Conservation (phyloP, 1,284 basidiomycete species). For the Ustilago trichophora region DNA sequence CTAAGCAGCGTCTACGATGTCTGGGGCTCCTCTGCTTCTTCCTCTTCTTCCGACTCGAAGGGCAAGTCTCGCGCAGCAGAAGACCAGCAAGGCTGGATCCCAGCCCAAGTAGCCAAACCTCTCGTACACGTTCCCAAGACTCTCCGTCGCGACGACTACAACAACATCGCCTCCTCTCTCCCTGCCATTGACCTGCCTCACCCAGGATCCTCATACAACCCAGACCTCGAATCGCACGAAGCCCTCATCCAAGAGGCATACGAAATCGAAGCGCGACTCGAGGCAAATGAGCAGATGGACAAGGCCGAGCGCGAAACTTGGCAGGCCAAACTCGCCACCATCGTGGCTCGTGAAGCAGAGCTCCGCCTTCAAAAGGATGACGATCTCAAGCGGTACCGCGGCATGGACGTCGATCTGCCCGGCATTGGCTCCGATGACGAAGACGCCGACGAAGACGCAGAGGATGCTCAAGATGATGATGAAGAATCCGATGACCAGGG, state of each 20-base stretch:
- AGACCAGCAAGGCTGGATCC: constrained; percentile 20
- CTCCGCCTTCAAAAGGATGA: constrained; percentile 20
- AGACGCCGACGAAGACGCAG: constrained; percentile 8
- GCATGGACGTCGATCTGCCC: constrained; percentile 43
- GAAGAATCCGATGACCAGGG: constrained; percentile 10
- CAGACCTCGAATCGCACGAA: constrained; percentile 78
- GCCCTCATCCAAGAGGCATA: constrained; percentile 78
- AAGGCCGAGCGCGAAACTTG: constrained; percentile 15
- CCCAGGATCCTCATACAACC: constrained; percentile 93
- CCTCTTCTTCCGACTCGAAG: constrained; percentile 7
- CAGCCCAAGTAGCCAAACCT: constrained; percentile 10
- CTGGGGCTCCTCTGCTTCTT: constrained; percentile 13
- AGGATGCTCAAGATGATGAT: not conserved
- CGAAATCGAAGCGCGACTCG: constrained; percentile 73
- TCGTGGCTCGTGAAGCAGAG: constrained; percentile 36
- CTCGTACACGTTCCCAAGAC: constrained; percentile 27
- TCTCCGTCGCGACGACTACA: constrained; percentile 16
- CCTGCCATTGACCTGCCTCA: constrained; percentile 80
- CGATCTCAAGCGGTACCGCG: constrained; percentile 29
- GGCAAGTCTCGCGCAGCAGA: constrained; percentile 25
- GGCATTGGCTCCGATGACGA: constrained; percentile 10
- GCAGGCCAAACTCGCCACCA: constrained; percentile 28
- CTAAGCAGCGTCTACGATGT: constrained; percentile 34
- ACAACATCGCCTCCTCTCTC: constrained; percentile 35
- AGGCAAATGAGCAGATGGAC: constrained; percentile 70